Evolutionary conservation across 192 early-diverging fungal species (phyloP), one percentile per base, ranked within the genome.

Genomic region (Jimgerdemannia flammicorona): DNA sequence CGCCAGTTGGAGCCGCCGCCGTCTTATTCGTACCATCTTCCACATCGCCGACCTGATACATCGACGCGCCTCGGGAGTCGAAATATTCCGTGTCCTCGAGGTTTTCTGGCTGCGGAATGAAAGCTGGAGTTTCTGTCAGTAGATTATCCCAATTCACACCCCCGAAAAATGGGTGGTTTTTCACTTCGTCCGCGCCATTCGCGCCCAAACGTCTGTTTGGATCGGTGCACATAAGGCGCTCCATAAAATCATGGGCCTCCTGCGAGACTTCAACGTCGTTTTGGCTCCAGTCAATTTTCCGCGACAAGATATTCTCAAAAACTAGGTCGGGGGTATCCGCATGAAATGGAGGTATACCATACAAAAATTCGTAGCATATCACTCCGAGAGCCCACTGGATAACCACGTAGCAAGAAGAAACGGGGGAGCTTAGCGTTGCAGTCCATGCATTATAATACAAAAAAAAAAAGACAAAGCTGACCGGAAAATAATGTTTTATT

Each of bases 1-100:
- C 40, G 67, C 4, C 75, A 72, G 29, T 29, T 29, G 29, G 29
- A 29, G 29, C 9, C 43, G 39, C 70, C 43, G 39, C 64, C 41
- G 7, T 49, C 17, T n/a, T 71, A 74, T 78, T 82, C 3, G 82
- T 74, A 64, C 77, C 77, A 4, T 75, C 75, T 54, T 82, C 81
- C 69, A 77, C 78, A 42, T 88, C 83, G 40, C 81, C 75, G 40
- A 77, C 75, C 18, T 80, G 79, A 10, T 84, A 80, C 85, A 89
- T 87, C 14, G 80, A 87, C 11, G 89, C 94, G 3, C 97, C 97
- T 9, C 97, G 86, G 18, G 90, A 78, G 80, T 98, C 97, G 90
- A 99, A 99, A 77, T 98, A 98, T 41, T 93, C 89, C 0, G 97
- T 98, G 74, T 98, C 97, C 67, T 95, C 95, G 2, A 85, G 81